Base-by-base conservation (phyloP, 2,329 filamentous ascomycete species). In the Samsoniella hepiali region DNA sequence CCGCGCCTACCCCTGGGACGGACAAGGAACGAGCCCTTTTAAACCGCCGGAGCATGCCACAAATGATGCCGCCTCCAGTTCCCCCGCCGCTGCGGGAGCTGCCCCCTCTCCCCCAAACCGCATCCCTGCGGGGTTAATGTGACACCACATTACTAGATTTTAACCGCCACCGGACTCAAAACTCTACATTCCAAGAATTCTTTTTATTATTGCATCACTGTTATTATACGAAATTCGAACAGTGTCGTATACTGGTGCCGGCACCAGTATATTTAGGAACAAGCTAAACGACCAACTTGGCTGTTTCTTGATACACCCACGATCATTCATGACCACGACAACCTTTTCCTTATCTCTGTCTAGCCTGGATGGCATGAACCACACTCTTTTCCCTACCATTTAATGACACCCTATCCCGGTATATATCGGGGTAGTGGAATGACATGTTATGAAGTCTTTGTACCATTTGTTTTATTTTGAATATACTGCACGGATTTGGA, bases 11-110 rank as follows among this genome's bases (percentile, higher is more conserved):
- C 67, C 34, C 65, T 67, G 67, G 68, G 57, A 61, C 65, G 1
- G 70, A 72, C 5, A 59, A 55, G n/a, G 66, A 62, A 13, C 73
- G 67, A 50, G 65, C 66, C 6, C 57, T 74, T 29, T 44, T 72
- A 32, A 77, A 76, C 59, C 75, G 81, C 32, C 76, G 78, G 62
- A 84, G 82, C 71, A 78, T 84, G 78, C 79, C 82, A 6, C 80
- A 83, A 32, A 73, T 84, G 44, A 73, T 73, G 40, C 53, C 63
- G 36, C 83, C 83, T 1, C 82, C 79, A 17, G 81, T 77, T 15
- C 84, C 84, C 7, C 84, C 84, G 5, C 84, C 84, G 31, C 84
- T 76, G 11, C 80, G 79, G 66, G 82, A 83, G 15, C 75, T 86
- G 29, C 84, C 84, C 22, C 83, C 84, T 0, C 77, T 85, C 45